Conservation (phyloP, 345 rosid species). For the Noccaea bulbosa region DNA sequence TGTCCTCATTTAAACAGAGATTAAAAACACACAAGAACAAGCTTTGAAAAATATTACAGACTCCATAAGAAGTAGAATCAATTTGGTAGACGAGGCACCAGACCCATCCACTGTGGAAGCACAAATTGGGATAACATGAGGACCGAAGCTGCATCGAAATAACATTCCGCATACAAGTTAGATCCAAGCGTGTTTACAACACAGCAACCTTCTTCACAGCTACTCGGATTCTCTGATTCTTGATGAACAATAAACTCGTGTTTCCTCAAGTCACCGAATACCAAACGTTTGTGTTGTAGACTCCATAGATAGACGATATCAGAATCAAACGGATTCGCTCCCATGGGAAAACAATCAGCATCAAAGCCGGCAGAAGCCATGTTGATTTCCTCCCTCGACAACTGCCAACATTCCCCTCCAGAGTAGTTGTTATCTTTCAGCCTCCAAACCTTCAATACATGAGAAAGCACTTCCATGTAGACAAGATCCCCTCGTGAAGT, state of each 20-base stretch:
- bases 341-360: conserved; percentile 12
- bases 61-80: no score
- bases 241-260: no score
- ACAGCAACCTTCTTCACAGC: not conserved
- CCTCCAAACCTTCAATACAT: conserved; percentile 10
- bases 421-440: not conserved
- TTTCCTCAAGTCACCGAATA: not conserved
- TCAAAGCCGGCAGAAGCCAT: not conserved
- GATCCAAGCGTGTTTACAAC: not conserved
- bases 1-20: no score
- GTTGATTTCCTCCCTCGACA: conserved; percentile 1
- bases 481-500: conserved; percentile 13
- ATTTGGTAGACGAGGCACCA: no score
- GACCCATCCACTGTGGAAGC: conserved; percentile 22
- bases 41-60: no score
- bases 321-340: conserved; percentile 21
- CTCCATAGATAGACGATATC: conserved; percentile 26
- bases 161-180: not conserved
- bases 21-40: no score
- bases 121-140: conserved; percentile 16
- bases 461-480: not conserved
- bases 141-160: not conserved
- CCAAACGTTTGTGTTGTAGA: not conserved
- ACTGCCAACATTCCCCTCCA: not conserved
- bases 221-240: not conserved